Percentiles rank a stretch among this genome's conserved stretches.
Evolutionary conservation across 2,329 filamentous ascomycete species (phyloP).

Genomic region (Decorospora gaudefroyi): DNA sequence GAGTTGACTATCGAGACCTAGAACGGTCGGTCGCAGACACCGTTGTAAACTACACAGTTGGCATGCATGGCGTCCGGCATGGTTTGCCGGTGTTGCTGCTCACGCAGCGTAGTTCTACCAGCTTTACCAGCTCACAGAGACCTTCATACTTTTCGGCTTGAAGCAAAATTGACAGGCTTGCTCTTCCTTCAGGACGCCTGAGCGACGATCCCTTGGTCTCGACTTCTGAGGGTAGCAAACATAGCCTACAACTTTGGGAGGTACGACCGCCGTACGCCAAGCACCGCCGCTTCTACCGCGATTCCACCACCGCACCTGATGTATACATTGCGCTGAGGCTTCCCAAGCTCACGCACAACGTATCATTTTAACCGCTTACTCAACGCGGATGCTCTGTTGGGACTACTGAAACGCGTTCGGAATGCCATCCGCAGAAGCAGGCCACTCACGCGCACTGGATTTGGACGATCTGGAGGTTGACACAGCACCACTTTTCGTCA

Average conservation of each 20-base stretch:
- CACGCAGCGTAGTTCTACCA: neutral
- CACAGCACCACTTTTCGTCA: slow-evolving; percentile 29
- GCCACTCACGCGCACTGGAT: slow-evolving; percentile 17
- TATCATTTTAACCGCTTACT: neutral
- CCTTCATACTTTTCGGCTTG: neutral
- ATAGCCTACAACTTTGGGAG: neutral
- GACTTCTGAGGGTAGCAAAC: no score
- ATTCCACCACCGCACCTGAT: neutral
- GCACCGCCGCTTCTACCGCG: slow-evolving; percentile 5
- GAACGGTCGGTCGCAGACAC: slow-evolving; percentile 2
- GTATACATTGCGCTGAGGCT: neutral
- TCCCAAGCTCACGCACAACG: neutral
- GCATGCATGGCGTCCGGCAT: slow-evolving; percentile 3
- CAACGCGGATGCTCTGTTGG: neutral
- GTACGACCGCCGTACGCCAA: neutral
- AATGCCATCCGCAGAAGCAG: slow-evolving; percentile 9
- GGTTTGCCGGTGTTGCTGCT: neutral
- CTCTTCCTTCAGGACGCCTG: no score
- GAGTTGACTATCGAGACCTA: slow-evolving; percentile 2
- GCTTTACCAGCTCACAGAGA: slow-evolving; percentile 3
- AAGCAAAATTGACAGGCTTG: no score
- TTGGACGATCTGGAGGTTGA: slow-evolving; percentile 33
- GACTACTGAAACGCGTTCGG: neutral
- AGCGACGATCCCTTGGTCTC: no score
- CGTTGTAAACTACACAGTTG: slow-evolving; percentile 1